Percentiles rank a stretch among this genome's conserved stretches.
Evolutionary conservation across 1,139 yeast species (phyloP).

Genomic region (Lodderomyces orthopsilosis): DNA sequence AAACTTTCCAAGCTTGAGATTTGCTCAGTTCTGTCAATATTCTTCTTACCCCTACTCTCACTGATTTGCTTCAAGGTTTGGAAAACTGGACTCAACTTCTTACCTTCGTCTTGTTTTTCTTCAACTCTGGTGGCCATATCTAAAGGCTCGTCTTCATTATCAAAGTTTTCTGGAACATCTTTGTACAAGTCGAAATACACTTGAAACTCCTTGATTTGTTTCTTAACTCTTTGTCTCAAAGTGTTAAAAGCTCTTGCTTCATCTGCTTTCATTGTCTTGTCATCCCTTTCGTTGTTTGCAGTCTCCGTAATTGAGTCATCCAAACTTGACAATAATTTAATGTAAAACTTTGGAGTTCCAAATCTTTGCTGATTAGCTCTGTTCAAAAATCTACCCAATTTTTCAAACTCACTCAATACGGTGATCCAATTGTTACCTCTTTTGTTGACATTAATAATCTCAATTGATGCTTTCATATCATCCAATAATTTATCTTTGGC

Average conservation of each 20-base stretch:
- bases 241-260: conserved; percentile 88
- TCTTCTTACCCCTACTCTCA: conserved; percentile 95
- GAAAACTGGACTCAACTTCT: conserved; percentile 54
- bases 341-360: conserved; percentile 67
- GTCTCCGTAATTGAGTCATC: conserved; percentile 66
- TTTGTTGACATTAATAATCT: conserved; percentile 67
- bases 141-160: conserved; percentile 47
- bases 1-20: conserved; percentile 67
- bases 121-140: conserved; percentile 17
- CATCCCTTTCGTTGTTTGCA: conserved; percentile 55
- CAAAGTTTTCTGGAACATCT: conserved; percentile 72
- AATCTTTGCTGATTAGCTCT: conserved; percentile 75
- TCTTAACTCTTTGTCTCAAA: conserved; percentile 84
- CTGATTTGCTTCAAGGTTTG: conserved; percentile 69
- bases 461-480: conserved; percentile 71
- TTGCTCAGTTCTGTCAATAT: conserved; percentile 82
- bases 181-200: conserved; percentile 57
- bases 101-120: conserved; percentile 19
- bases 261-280: conserved; percentile 76
- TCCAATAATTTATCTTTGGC: conserved; percentile 91
- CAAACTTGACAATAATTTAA: conserved; percentile 66
- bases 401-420: conserved; percentile 76
- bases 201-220: conserved; percentile 68
- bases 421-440: conserved; percentile 78
- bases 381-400: conserved; percentile 61